phyloP scores from a whole-genome alignment of 306 rosid species.

The Vachellia pachyceras region DNA sequence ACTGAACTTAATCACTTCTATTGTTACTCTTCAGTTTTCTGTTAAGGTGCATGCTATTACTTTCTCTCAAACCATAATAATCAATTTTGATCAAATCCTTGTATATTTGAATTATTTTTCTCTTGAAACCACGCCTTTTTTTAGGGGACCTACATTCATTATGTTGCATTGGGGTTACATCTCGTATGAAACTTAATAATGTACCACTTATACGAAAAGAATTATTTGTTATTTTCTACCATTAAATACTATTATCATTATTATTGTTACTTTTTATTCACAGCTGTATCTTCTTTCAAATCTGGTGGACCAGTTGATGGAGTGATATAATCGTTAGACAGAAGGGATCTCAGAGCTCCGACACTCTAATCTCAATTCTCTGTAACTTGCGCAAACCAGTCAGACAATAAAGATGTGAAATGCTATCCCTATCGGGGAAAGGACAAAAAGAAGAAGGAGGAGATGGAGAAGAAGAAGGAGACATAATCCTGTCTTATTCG shows the following conservation, averaged over 20 bases:
- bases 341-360: neutral
- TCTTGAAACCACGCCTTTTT: too few species aligned
- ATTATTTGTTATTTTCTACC: too few species aligned
- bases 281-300: neutral
- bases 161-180: neutral
- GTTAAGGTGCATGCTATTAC: too few species aligned
- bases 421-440: too few species aligned
- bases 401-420: neutral
- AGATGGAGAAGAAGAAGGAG: too few species aligned
- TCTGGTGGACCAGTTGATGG: neutral
- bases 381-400: neutral
- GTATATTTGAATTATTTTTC: neutral
- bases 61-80: neutral
- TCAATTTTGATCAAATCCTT: neutral
- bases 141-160: neutral
- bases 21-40: too few species aligned
- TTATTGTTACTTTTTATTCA: neutral
- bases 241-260: too few species aligned
- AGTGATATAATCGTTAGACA: neutral
- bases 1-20: too few species aligned
- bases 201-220: neutral
- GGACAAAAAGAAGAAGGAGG: too few species aligned
- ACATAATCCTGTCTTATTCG: neutral
- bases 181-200: neutral
- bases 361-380: neutral